Base-by-base conservation (phyloP, 139 green algal genomes). In the Volvox africanus region DNA sequence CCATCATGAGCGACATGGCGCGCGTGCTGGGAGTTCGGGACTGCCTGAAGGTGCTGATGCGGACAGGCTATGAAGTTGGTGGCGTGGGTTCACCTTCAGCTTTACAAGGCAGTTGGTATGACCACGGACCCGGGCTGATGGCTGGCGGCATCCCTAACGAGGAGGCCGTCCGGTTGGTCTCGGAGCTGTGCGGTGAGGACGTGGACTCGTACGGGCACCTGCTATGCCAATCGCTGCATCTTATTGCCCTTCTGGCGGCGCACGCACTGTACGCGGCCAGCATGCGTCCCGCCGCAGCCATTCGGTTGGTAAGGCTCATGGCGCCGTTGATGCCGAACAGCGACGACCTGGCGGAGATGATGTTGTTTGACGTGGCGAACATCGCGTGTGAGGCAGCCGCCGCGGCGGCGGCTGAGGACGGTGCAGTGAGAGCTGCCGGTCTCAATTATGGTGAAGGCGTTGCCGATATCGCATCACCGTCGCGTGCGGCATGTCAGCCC, bases 301-400 rank as follows among this genome's bases (percentile, higher is more conserved):
- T 68, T 44, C 83, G 67, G 1, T 19, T 88, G 35, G 67, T 88
- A 9, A 21, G 62, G 83, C 14, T 44, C 5, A 26, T 88, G 67
- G 83, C 24, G 22, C 83, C 67, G 35, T 37, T 88, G 83, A 36
- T 88, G 83, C 83, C 67, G 67, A 50, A 80, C 83, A 88, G 83
- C 35, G 83, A 80, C 17, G 35, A 80, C 17, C 35, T 88, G 67
- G 83, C 35, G 24, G 83, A 88, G 35, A 35, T 26, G 67, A 36
- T 88, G 24, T 68, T 88, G 35, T 22, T 88, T 21, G 62, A 14
- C 44, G 55, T 21, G 11, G 28, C 61, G 26, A 28, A 21, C 32
- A 62, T 62, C 61, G 82, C 35, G 13, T 33, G n/a, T 16, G 67
- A 37, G 36, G 67, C 83, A 2, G 83, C 22, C 0, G 83, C 1